A percentile compares a stretch with the other conserved stretches of the same genome.
Conservation (phyloP, 495 filamentous ascomycete species). For the Trichoderma gamsii region DNA sequence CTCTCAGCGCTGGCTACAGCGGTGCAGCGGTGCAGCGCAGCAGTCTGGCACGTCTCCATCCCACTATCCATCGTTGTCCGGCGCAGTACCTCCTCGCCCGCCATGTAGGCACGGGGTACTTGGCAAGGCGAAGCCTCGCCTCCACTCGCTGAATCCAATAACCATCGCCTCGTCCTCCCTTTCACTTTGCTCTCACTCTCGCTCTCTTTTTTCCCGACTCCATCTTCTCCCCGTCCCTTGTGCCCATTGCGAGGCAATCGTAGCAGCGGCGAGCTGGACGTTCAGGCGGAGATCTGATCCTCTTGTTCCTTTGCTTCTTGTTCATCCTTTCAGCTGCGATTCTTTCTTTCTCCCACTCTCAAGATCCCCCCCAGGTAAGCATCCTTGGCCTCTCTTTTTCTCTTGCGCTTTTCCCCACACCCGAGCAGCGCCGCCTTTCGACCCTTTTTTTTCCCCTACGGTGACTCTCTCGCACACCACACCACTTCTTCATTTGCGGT, state of each 20-base stretch:
- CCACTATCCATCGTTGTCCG: background rate
- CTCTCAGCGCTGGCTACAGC: no score
- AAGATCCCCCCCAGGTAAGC: background rate
- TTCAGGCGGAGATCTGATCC: background rate
- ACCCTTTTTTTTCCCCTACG: slow-evolving; percentile 10
- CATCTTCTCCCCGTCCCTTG: background rate
- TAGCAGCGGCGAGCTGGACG: slow-evolving; percentile 16
- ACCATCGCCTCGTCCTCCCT: slow-evolving; percentile 15
- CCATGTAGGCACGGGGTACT: background rate
- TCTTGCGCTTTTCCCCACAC: slow-evolving; percentile 11
- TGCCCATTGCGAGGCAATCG: slow-evolving; percentile 14
- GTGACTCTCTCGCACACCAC: background rate
- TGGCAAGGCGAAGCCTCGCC: slow-evolving; percentile 16
- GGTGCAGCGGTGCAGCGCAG: no score
- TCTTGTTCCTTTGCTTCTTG: background rate
- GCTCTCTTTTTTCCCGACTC: background rate
- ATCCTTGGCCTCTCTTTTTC: slow-evolving; percentile 1
- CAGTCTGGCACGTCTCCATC: no score
- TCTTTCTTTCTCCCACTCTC: background rate
- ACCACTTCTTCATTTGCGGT: background rate
- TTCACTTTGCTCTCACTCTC: slow-evolving; percentile 12
- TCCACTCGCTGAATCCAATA: background rate
- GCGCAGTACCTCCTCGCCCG: background rate
- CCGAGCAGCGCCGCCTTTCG: slow-evolving; percentile 7
- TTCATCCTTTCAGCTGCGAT: background rate